Base-by-base conservation (phyloP, 2,329 filamentous ascomycete genomes). In the Stachybotrys chlorohalonatus region DNA sequence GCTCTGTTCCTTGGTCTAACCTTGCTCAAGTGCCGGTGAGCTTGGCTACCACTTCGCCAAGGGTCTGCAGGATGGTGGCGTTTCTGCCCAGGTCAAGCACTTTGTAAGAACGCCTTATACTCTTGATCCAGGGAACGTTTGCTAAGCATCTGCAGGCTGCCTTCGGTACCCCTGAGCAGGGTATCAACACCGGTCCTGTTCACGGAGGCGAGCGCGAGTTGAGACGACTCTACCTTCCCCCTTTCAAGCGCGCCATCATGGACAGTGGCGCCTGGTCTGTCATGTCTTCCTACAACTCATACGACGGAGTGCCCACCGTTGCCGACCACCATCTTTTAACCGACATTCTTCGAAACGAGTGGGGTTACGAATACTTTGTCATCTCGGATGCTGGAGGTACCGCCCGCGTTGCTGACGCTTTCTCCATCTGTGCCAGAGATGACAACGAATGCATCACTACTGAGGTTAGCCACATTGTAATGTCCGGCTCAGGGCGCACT, bases 221-320 rank as follows among this genome's bases (percentile, higher is more conserved):
- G 5, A 73, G 80, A 39, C 81, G 76, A 39, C 82, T 79, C 3
- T 78, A 76, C 57, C 69, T 86, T 5, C 82, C 81, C 2, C 63
- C 82, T 0, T 89, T 87, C 68, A 86, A 87, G 66, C 77, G 84
- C 15, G 79, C 86, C 11, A 89, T 90, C 57, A 80, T 89, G 39
- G 87, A 89, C 62, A 84, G 73, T 9, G 84, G 80, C 11, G 87
- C 84, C 2, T 84, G 77, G 63, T 78, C 80, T 47, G 81, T 90
- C 60, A 91, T 91, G 88, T 83, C 84, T 32, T 81, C 87, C 0
- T 91, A 91, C 63, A 82, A 88, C 63, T 83, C 84, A 53, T 89
- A 90, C 58, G 87, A 91, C 59, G 87, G 87, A 2, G 74, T 88
- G 13, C 85, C 87, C 1, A 77, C 82, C 0, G 80, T 89, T 52